phyloP scores from a whole-genome alignment of 2,329 filamentous ascomycete genomes.

The Emmonsiellopsis sp. region DNA sequence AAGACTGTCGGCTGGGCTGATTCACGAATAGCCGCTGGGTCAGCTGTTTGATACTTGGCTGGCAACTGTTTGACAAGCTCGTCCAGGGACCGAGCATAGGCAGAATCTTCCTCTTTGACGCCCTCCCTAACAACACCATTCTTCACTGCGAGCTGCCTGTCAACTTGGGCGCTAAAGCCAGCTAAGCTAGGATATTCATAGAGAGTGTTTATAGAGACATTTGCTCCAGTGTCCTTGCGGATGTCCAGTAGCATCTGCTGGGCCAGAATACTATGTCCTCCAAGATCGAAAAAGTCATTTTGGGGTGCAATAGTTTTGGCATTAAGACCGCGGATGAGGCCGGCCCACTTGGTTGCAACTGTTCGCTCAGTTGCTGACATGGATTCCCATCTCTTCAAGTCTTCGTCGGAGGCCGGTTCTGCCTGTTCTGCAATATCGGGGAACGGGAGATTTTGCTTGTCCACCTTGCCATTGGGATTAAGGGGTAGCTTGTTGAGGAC shows the following conservation, averaged over 20 bases:
- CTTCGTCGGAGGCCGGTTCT: conserved; percentile 36
- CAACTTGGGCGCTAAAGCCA: conserved; percentile 44
- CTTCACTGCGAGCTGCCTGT: conserved; percentile 39
- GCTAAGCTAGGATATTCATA: conserved; percentile 25
- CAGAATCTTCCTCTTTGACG: conserved; percentile 40
- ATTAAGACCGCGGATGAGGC: conserved; percentile 57
- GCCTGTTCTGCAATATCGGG: conserved; percentile 58
- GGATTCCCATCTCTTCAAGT: conserved; percentile 1
- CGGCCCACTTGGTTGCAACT: conserved; percentile 64
- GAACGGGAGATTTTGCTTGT: conserved; percentile 70
- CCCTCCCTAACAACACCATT: conserved; percentile 26
- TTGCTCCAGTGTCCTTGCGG: conserved; percentile 21
- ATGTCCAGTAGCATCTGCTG: conserved; percentile 71
- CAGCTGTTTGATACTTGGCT: conserved; percentile 23
- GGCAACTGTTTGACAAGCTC: conserved; percentile 43
- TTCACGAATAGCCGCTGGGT: conserved; percentile 16
- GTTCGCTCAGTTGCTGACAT: conserved; percentile 51
- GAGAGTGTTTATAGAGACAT: conserved; percentile 16
- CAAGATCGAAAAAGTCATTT: conserved; percentile 66
- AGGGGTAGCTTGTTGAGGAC: conserved; percentile 62
- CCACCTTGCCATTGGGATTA: conserved; percentile 76
- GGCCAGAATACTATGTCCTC: conserved; percentile 71
- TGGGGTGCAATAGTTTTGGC: conserved; percentile 56
- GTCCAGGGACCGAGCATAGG: conserved; percentile 43
- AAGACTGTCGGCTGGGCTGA: conserved; percentile 51